A percentile compares a stretch with the other conserved stretches of the same genome.
phyloP scores from a whole-genome alignment of 306 rosid species.

The Cucumis hystrix region DNA sequence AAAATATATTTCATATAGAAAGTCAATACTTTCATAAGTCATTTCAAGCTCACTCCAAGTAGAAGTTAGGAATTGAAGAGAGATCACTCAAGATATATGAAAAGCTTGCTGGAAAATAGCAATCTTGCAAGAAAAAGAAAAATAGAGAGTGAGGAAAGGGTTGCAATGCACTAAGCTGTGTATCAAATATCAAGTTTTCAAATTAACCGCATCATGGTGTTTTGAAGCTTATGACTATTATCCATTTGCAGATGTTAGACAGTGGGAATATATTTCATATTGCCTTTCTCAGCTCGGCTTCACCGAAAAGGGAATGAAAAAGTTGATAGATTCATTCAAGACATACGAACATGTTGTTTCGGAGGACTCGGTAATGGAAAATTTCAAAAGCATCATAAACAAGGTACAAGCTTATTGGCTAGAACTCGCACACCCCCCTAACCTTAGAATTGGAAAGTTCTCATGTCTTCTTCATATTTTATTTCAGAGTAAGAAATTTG shows the following conservation, averaged over 20 bases:
- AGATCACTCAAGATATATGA: neutral
- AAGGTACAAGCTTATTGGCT: constrained; percentile 40
- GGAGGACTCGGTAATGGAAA: constrained; percentile 73
- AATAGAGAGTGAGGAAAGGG: neutral
- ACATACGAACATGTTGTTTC: constrained; percentile 63
- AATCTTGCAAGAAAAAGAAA: neutral
- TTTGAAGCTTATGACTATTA: neutral
- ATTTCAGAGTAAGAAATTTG: constrained; percentile 78
- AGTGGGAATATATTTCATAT: constrained; percentile 78
- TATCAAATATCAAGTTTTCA: neutral
- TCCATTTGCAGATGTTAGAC: constrained; percentile 47
- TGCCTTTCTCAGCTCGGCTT: constrained; percentile 92
- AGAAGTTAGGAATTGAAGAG: neutral
- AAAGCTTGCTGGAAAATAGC: neutral
- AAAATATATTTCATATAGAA: neutral
- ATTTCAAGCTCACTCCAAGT: neutral
- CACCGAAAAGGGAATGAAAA: constrained; percentile 90
- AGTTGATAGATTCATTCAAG: constrained; percentile 74
- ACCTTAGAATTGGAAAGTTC: neutral
- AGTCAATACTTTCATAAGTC: neutral
- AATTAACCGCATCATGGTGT: neutral
- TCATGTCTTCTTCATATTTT: neutral
- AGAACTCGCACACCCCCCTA: neutral
- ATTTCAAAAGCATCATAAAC: constrained; percentile 61
- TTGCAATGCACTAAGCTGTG: neutral